Evolutionary conservation across 176 grass and related monocot species (phyloP).

Genomic region (Aegilops umbellulata): DNA sequence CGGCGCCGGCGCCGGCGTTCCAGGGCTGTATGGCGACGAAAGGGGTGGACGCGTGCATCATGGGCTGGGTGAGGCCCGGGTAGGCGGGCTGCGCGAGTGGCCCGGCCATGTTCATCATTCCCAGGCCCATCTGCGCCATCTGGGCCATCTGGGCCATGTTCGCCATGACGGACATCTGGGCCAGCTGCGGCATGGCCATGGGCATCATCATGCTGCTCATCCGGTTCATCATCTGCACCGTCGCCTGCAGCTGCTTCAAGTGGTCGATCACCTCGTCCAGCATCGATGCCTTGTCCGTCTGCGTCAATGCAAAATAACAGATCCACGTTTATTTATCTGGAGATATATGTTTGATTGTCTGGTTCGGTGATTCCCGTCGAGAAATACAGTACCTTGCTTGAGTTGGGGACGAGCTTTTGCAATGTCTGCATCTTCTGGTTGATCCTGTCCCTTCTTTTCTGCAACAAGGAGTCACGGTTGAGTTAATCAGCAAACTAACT

Average conservation of each 20-base stretch:
- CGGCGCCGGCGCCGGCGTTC: conserved; percentile 26
- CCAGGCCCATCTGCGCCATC: conserved; percentile 66
- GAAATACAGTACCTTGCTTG: conserved; percentile 64
- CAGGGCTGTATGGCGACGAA: conserved; percentile 39
- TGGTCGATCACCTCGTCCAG: conserved; percentile 96
- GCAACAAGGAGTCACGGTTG: background rate
- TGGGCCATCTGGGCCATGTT: conserved; percentile 83
- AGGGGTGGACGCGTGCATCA: conserved; percentile 40
- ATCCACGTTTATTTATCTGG: background rate
- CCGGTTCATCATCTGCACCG: conserved; percentile 78
- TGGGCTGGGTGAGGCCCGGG: conserved; percentile 37
- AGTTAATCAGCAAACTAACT: background rate
- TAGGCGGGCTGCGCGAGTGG: conserved; percentile 37
- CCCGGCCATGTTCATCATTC: conserved; percentile 58
- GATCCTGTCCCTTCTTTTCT: conserved; percentile 97
- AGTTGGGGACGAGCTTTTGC: conserved; percentile 93
- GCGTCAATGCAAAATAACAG: background rate
- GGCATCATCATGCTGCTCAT: conserved; percentile 91
- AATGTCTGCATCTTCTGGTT: conserved; percentile 92
- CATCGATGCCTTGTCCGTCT: conserved; percentile 99
- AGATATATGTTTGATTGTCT: background rate
- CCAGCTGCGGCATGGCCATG: conserved; percentile 64
- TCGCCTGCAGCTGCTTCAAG: conserved; percentile 90
- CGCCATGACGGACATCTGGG: conserved; percentile 74
- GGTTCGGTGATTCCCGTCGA: background rate